Evolutionary conservation across 345 rosid genomes (phyloP).

Genomic region (Isatis tinctoria): DNA sequence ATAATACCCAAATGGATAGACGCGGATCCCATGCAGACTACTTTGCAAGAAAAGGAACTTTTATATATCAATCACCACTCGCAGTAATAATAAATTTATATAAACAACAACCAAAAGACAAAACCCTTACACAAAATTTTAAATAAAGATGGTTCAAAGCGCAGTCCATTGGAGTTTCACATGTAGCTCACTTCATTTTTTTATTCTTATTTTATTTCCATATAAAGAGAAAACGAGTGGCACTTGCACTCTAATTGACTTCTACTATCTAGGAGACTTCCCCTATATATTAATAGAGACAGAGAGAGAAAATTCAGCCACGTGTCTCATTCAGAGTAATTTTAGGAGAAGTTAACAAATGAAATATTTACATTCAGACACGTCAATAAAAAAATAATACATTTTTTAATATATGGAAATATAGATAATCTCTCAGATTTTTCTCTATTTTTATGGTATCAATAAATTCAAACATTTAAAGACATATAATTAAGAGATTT

Average conservation of each 20-base stretch:
- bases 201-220: background rate
- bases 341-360: no score
- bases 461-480: no score
- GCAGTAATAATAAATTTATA: background rate
- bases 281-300: no score
- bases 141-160: background rate
- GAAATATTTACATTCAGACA: no score
- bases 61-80: constrained; percentile 10
- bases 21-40: constrained; percentile 23
- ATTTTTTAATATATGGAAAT: no score
- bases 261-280: background rate
- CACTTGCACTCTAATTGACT: background rate
- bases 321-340: no score
- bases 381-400: no score
- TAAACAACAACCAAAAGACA: background rate
- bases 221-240: constrained; percentile 10
- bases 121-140: background rate
- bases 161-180: constrained; percentile 21
- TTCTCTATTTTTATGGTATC: no score
- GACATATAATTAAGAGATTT: no score
- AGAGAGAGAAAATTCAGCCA: no score
- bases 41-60: constrained; percentile 21
- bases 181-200: constrained; percentile 13
- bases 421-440: no score
- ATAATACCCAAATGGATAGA: constrained; percentile 23